These are phyloP conservation scores for Tuber aestivum DNA, from an alignment of 495 filamentous ascomycete genomes.

Conservation along the genomic window DNA sequence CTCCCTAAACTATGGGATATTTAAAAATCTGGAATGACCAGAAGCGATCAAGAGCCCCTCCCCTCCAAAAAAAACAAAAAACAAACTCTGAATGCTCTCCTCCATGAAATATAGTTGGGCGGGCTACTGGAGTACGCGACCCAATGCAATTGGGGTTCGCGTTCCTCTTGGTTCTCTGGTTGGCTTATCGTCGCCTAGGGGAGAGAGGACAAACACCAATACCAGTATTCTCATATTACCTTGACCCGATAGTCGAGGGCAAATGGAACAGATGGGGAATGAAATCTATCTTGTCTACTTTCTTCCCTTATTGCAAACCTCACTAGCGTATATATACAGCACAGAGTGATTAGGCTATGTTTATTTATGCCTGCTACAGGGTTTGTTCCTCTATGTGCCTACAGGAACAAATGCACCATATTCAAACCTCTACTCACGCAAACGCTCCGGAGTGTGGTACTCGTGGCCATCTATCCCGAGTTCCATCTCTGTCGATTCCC, in stretches of 20 bases:
- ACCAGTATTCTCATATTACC: not conserved
- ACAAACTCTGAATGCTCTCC: not conserved
- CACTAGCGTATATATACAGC: not conserved
- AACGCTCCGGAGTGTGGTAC: not conserved
- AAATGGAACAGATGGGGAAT: not conserved
- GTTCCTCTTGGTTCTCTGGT: not conserved
- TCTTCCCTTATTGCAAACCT: not conserved
- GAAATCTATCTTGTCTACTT: not conserved
- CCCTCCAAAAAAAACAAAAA: too few species aligned
- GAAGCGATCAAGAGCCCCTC: not conserved
- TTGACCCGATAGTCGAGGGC: not conserved
- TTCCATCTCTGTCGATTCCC: not conserved
- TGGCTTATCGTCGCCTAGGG: not conserved
- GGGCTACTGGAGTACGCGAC: not conserved
- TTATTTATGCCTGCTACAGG: not conserved
- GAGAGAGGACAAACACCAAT: not conserved
- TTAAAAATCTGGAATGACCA: not conserved
- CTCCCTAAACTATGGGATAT: not conserved
- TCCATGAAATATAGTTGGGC: not conserved
- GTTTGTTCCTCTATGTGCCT: not conserved
- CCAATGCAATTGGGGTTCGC: not conserved
- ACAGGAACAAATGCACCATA: not conserved
- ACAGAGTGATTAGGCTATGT: not conserved
- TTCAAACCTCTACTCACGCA: not conserved
- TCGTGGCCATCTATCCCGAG: not conserved